phyloP scores from a whole-genome alignment of 164 flowering plant genomes.

The Aristolochia fimbriata region DNA sequence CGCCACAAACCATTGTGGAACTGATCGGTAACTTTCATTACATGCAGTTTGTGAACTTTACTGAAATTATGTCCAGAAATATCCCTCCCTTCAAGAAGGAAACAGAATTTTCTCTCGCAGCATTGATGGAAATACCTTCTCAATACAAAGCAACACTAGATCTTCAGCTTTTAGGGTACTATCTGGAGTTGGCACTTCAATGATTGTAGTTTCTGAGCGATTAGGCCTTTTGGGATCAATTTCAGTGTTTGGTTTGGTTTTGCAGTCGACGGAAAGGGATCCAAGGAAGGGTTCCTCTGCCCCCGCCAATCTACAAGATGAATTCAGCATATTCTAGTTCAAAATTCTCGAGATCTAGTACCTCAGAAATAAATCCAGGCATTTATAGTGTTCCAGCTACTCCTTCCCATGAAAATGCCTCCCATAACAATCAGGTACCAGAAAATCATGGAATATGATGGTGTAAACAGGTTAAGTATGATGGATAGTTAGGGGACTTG shows the following conservation, averaged over 20 bases:
- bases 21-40: background rate
- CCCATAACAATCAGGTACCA: conserved; percentile 10
- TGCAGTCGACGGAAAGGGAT: conserved; percentile 39
- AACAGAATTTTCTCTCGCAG: conserved; percentile 81
- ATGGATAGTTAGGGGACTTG: conserved; percentile 1
- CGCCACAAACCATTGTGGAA: background rate
- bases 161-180: conserved; percentile 65
- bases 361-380: conserved; percentile 10
- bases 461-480: background rate
- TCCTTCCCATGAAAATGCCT: conserved; percentile 8
- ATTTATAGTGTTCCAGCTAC: conserved; percentile 10
- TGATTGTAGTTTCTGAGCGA: background rate
- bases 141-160: conserved; percentile 85
- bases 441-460: background rate
- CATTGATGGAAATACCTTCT: conserved; percentile 84
- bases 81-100: conserved; percentile 40
- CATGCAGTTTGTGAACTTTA: conserved; percentile 69
- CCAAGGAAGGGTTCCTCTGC: conserved; percentile 59
- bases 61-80: conserved; percentile 74
- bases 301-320: conserved; percentile 36
- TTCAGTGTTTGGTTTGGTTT: conserved; percentile 1
- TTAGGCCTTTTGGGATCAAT: background rate
- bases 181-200: background rate
- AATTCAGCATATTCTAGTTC: conserved; percentile 3
- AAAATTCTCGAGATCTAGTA: conserved; percentile 7